Conservation (phyloP, 805 yeast genomes). For the Metschnikowia cubensis region DNA sequence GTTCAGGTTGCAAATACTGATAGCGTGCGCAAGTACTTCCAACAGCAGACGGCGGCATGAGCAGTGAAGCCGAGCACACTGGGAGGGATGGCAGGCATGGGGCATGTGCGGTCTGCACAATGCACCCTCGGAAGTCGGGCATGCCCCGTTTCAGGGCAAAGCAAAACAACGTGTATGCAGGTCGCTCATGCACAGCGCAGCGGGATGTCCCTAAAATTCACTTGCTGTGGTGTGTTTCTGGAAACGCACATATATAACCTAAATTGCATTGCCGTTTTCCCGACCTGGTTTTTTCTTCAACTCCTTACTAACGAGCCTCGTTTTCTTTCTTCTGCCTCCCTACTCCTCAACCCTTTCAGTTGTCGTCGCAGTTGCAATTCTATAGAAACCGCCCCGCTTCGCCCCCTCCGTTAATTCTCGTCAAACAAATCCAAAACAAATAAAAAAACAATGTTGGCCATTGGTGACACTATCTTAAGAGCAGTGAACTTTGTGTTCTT, state of each 20-base stretch:
- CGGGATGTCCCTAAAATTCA: slow-evolving; percentile 5
- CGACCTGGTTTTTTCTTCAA: slow-evolving; percentile 4
- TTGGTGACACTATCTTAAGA: slow-evolving; percentile 76
- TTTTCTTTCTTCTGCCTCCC: background rate
- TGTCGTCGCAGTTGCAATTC: background rate
- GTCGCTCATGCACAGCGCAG: slow-evolving; percentile 8
- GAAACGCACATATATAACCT: slow-evolving; percentile 6
- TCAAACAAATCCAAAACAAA: background rate
- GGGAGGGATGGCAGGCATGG: background rate
- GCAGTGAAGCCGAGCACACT: slow-evolving; percentile 1
- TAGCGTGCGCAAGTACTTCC: slow-evolving; percentile 22
- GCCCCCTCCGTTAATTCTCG: background rate
- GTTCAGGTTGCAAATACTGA: slow-evolving; percentile 34
- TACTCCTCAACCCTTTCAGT: background rate
- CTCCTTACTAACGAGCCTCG: background rate
- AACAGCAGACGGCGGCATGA: background rate
- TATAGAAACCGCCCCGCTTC: background rate
- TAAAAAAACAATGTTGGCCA: slow-evolving; percentile 49
- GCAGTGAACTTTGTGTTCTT: slow-evolving; percentile 69
- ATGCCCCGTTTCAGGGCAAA: slow-evolving; percentile 15
- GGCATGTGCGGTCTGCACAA: slow-evolving; percentile 8
- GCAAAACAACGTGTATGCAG: slow-evolving; percentile 18
- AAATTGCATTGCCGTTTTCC: background rate
- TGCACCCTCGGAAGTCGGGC: slow-evolving; percentile 13
- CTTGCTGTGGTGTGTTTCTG: slow-evolving; percentile 14